Evolutionary conservation across 331 rosid species (phyloP), one percentile per base, ranked within the genome.

Genomic region (Erythrophleum ivorense): DNA sequence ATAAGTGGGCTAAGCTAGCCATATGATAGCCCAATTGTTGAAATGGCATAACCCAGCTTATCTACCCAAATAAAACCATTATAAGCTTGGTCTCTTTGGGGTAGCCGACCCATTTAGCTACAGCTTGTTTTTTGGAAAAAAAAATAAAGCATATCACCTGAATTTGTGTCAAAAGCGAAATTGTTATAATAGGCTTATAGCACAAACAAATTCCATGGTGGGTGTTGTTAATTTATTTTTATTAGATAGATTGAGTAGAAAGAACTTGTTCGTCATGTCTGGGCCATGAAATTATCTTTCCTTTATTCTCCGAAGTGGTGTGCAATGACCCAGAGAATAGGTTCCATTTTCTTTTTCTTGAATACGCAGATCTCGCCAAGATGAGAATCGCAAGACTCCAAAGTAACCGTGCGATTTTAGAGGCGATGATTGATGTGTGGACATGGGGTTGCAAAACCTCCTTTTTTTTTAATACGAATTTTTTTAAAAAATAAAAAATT

Each of bases 191-290:
- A 55, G 5, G 60, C 24, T 29, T 12, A 81, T 46, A 57, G 65
- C 46, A 64, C 24, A 14, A 57, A 40, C 40, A 15, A 14, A 57
- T 71, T 65, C 41, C 36, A 43, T 53, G 10, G 57, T 45, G 55
- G 40, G 74, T 6, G 45, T 69, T 21, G 24, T 69, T 10, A 43
- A 69, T 21, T 69, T 19, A 69, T 69, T 67, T 55, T 4, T 11
- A 34, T 40, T 8, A 13, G 54, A 77, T 75, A 83, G 33, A 66
- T 67, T 66, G 83, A 41, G 70, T 12, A 6, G 24, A 81, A 81
- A 76, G 86, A 68, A 84, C 57, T 69, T 84, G 82, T 74, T 81
- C 90, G 53, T 46, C 41, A 2, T 80, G 85, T 69, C 69, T 19
- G 54, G 46, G 83, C 82, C 82, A 81, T 64, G 66, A 78, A 74